A percentile compares a stretch with the other conserved stretches of the same genome.
Evolutionary conservation across 2,329 filamentous ascomycete genomes (phyloP).

Genomic region (Cladosporium velox): DNA sequence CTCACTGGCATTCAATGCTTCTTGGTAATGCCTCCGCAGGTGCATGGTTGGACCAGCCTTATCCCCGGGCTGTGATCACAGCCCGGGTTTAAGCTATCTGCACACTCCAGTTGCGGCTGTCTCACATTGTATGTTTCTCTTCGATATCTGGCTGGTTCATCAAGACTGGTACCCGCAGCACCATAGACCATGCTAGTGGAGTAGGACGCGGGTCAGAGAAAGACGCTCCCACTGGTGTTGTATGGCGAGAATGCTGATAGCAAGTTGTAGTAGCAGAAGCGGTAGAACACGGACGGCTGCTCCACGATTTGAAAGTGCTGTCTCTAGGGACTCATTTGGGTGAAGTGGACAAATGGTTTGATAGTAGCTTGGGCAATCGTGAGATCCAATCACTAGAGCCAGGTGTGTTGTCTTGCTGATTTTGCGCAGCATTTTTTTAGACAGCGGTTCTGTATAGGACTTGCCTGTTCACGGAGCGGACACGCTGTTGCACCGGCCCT

Average conservation of each 20-base stretch:
- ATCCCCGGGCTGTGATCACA: neutral
- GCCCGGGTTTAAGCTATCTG: neutral
- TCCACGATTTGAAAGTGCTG: neutral
- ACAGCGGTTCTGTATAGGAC: neutral
- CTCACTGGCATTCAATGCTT: neutral
- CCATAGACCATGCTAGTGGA: neutral
- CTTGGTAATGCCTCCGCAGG: neutral
- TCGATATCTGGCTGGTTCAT: neutral
- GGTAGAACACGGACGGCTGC: neutral
- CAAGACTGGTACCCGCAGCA: neutral
- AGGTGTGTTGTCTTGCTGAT: neutral
- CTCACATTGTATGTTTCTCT: neutral
- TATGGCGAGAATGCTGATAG: neutral
- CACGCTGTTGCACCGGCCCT: neutral
- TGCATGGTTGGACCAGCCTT: neutral
- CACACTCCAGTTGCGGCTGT: neutral
- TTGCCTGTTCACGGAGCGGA: neutral
- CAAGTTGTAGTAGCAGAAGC: neutral
- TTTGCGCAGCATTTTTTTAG: neutral
- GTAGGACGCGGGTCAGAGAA: neutral
- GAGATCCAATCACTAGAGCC: no score
- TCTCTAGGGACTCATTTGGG: neutral
- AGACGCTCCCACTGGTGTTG: neutral
- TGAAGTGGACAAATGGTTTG: neutral
- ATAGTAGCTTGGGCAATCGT: neutral